Base-by-base conservation (phyloP, 495 filamentous ascomycete genomes). In the Penicillium taxi region DNA sequence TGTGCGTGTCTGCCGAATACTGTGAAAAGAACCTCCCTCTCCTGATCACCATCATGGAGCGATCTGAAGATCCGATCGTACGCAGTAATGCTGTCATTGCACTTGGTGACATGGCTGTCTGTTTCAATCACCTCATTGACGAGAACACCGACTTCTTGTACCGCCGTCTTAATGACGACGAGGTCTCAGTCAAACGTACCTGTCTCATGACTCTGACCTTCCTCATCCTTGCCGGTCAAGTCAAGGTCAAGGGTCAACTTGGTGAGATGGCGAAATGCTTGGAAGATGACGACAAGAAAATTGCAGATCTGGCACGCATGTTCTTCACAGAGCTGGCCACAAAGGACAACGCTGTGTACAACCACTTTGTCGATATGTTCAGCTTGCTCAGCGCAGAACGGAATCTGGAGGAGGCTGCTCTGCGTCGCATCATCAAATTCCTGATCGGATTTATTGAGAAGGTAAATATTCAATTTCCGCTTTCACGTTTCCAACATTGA, bases 341-440 rank as follows among this genome's bases (percentile, higher is more conserved):
- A 32, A 99, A 99, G 63, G 93, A 99, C 56, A 96, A 99, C 56
- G 93, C 93, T 1, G 87, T 99, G 3, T 99, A 99, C 52, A 99
- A 99, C 50, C 90, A 99, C 60, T 99, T 96, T 55, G 86, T 96
- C 8, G 93, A 99, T 51, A 99, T 99, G 86, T 99, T 99, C 61
- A 88, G 83, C 48, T 52, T 96, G 51, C 59, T 99, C 30, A 87
- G 84, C 28, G 84, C 86, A 1, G 89, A 93, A 47, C 72, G 72
- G 29, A 76, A 73, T 21, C 66, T 99, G 40, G 82, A 90, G 30
- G 89, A 95, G 57, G 82, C 88, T 38, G 73, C 81, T 7, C 74
- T 99, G 42, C 77, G 73, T 49, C 72, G 84, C 47, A 91, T 99
- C 35, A 67, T 96, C 27, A 86, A 87, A 55, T 99, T 99, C 63